A percentile compares a stretch with the other conserved stretches of the same genome.
Conservation (phyloP, 2,329 filamentous ascomycete genomes). For the Alternaria sp. region DNA sequence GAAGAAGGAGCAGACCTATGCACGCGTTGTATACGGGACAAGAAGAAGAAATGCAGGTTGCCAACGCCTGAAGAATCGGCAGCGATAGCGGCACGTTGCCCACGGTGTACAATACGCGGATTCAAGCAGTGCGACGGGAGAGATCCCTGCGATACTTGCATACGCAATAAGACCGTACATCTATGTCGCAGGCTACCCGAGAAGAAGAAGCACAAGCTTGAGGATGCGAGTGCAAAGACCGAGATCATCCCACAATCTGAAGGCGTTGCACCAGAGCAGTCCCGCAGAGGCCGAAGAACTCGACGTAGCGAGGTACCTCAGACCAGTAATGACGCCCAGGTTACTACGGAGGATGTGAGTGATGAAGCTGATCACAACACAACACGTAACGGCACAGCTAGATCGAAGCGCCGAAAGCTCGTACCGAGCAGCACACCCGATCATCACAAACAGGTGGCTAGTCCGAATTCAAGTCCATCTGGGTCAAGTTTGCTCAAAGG, state of each 20-base stretch:
- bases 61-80: slow-evolving; percentile 17
- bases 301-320: neutral
- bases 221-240: neutral
- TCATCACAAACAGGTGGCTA: neutral
- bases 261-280: neutral
- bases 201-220: neutral
- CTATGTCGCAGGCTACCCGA: neutral
- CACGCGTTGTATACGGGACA: slow-evolving; percentile 11
- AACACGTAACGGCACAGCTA: neutral
- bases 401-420: neutral
- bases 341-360: neutral
- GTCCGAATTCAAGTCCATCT: neutral
- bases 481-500: neutral
- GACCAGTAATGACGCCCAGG: neutral
- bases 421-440: neutral
- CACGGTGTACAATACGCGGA: slow-evolving; percentile 18
- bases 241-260: neutral
- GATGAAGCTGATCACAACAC: neutral
- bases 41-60: slow-evolving; percentile 7
- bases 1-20: slow-evolving; percentile 12
- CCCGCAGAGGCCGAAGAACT: neutral
- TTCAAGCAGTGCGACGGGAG: slow-evolving; percentile 16
- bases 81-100: slow-evolving; percentile 19
- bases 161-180: slow-evolving; percentile 6
- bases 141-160: slow-evolving; percentile 15